These are phyloP conservation scores for Trypanosoma platydactyli DNA, from an alignment of 208 protist species.

Conservation along the genomic window DNA sequence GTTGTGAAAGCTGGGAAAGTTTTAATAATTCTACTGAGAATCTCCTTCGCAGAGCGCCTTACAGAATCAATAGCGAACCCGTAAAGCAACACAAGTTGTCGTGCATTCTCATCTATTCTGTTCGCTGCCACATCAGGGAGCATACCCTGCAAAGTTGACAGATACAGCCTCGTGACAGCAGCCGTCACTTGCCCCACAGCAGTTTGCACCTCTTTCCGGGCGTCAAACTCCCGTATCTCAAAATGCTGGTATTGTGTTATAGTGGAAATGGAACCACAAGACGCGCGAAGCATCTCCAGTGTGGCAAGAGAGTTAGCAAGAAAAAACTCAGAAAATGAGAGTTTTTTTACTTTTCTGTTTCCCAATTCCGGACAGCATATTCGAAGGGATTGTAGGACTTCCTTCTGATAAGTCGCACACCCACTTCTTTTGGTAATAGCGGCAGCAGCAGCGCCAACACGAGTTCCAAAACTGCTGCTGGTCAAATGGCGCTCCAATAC, in stretches of 20 bases:
- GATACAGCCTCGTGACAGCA: slow-evolving; percentile 55
- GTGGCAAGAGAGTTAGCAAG: slow-evolving; percentile 60
- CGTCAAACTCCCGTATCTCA: slow-evolving; percentile 82
- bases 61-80: slow-evolving; percentile 73
- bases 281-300: slow-evolving; percentile 74
- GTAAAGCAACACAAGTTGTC: slow-evolving; percentile 70
- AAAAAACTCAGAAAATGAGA: slow-evolving; percentile 68
- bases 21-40: slow-evolving; percentile 51
- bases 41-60: slow-evolving; percentile 49
- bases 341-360: slow-evolving; percentile 11
- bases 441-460: too few relatives aligned
- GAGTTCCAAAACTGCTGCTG: neutral
- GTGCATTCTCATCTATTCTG: slow-evolving; percentile 49
- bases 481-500: slow-evolving; percentile 55
- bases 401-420: slow-evolving; percentile 15
- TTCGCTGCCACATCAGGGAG: slow-evolving; percentile 47
- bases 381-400: slow-evolving; percentile 8
- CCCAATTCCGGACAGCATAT: slow-evolving; percentile 6
- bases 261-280: slow-evolving; percentile 68
- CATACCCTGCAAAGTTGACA: slow-evolving; percentile 39
- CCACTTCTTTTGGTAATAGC: neutral
- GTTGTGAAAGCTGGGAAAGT: slow-evolving; percentile 57
- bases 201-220: slow-evolving; percentile 49
- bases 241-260: slow-evolving; percentile 78
- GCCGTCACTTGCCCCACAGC: slow-evolving; percentile 34